phyloP scores from a whole-genome alignment of 257 asterid species.

The Pogostemon cablin region DNA sequence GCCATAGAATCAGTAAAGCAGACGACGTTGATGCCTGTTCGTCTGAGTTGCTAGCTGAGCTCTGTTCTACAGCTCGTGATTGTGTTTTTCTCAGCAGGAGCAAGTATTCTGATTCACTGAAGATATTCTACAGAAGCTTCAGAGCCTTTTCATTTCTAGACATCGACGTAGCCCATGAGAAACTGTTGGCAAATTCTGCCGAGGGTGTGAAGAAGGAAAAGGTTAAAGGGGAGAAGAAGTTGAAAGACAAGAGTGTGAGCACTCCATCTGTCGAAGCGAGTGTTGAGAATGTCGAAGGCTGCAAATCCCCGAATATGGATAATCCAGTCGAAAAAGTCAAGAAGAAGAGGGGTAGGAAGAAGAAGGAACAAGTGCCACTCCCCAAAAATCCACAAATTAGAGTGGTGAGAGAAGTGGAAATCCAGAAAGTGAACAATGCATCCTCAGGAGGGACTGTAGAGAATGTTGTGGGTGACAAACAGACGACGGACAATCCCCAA shows the following conservation, averaged over 20 bases:
- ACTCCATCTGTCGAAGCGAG: constrained; percentile 26
- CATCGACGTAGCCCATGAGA: constrained; percentile 37
- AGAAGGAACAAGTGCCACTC: constrained; percentile 38
- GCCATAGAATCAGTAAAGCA: constrained; percentile 31
- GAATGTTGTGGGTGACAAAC: constrained; percentile 19
- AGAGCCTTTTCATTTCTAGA: constrained; percentile 54
- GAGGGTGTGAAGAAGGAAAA: constrained; percentile 28
- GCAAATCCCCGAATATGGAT: constrained; percentile 25
- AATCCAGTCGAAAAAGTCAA: constrained; percentile 24
- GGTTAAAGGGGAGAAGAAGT: constrained; percentile 26
- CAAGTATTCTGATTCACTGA: constrained; percentile 49
- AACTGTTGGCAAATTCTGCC: not conserved
- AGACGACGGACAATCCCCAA: constrained; percentile 25
- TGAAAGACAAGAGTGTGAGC: constrained; percentile 15
- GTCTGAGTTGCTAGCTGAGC: constrained; percentile 57
- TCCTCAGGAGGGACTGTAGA: constrained; percentile 16
- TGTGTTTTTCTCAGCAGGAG: constrained; percentile 40
- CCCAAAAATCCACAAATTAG: not conserved
- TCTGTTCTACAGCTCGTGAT: constrained; percentile 49
- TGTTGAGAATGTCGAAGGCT: constrained; percentile 23
- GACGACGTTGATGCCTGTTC: constrained; percentile 47
- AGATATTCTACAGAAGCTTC: constrained; percentile 52
- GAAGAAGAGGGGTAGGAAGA: constrained; percentile 39
- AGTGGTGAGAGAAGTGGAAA: constrained; percentile 30
- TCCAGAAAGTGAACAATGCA: constrained; percentile 20